Evolutionary conservation across 2,329 filamentous ascomycete genomes (phyloP).

Genomic region (Myriosclerotinia duriaeana): DNA sequence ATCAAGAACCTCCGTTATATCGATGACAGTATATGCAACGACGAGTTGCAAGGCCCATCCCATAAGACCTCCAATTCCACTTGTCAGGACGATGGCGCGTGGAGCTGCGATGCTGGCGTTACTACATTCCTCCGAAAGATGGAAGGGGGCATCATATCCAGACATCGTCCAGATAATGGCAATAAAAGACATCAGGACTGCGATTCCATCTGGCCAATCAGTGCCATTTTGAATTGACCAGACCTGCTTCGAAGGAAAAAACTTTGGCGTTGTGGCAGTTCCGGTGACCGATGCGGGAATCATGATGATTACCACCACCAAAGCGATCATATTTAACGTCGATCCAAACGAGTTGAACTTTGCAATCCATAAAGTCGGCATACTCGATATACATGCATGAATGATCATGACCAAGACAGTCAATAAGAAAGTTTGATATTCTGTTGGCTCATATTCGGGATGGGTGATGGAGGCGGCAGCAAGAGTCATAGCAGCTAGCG

Average conservation of each 20-base stretch:
- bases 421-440: constrained; percentile 68
- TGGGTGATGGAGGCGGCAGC: constrained; percentile 68
- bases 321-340: constrained; percentile 67
- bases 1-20: constrained; percentile 55
- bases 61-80: constrained; percentile 62
- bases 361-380: constrained; percentile 70
- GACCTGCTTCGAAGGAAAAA: constrained; percentile 57
- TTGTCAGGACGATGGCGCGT: constrained; percentile 70
- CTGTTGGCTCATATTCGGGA: constrained; percentile 61
- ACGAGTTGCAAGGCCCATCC: constrained; percentile 75
- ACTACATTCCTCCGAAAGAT: constrained; percentile 72
- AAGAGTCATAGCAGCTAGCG: constrained; percentile 67
- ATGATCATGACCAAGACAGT: constrained; percentile 66
- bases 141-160: constrained; percentile 68
- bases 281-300: constrained; percentile 57
- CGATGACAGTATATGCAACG: constrained; percentile 65
- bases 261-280: constrained; percentile 53
- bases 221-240: constrained; percentile 69
- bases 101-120: constrained; percentile 70
- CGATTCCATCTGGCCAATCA: constrained; percentile 65
- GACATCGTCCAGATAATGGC: constrained; percentile 69
- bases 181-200: constrained; percentile 70
- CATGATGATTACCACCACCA: constrained; percentile 65
- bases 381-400: constrained; percentile 65
- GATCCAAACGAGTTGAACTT: constrained; percentile 69